Evolutionary conservation across 352 stramenopile genomes (phyloP), one percentile per base, ranked within the genome.

Genomic region (Phytophthora pini): DNA sequence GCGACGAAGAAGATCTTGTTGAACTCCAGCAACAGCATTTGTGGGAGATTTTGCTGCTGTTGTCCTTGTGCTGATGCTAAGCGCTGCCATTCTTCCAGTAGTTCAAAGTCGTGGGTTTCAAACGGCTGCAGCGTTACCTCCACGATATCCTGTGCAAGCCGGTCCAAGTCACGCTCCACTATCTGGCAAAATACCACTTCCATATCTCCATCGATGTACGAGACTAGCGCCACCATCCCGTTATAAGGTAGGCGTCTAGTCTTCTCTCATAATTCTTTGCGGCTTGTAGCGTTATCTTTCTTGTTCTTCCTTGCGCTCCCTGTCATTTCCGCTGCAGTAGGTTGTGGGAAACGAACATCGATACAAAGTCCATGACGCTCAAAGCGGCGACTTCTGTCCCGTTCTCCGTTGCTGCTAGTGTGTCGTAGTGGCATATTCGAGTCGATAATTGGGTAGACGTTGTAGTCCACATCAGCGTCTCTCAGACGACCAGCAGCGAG

Each of bases 1-100:
- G 58, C 65, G 22, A 74, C 53, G 48, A 86, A 80, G 46, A 87
- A 89, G 27, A 86, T 57, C 41, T 79, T 80, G 43, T 76, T 79
- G 22, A 86, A 77, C 45, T 89, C 78, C 31, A 89, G 20, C 10
- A 89, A 46, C 32, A 82, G 22, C 24, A 80, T 75, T 5, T 40
- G 36, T 8, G 51, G 56, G 48, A 46, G 13, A 17, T 60, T 38
- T 17, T 56, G 53, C 17, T 68, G 48, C 50, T 61, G 57, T 29
- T 56, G 29, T 6, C 38, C 12, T 34, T 31, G 15, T 32, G 27
- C 8, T 15, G 17, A 39, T 15, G 45, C 27, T 4, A 40, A 27
- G 3, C 39, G 24, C 12, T 66, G 65, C 70, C 70, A 75, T 9
- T 11, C 24, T 20, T 74, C 65, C 5, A 82, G 22, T 34, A 38